A percentile compares a stretch with the other conserved stretches of the same genome.
These are phyloP conservation scores for Plantago coronopus DNA, from an alignment of 305 asterid species.

Conservation along the genomic window DNA sequence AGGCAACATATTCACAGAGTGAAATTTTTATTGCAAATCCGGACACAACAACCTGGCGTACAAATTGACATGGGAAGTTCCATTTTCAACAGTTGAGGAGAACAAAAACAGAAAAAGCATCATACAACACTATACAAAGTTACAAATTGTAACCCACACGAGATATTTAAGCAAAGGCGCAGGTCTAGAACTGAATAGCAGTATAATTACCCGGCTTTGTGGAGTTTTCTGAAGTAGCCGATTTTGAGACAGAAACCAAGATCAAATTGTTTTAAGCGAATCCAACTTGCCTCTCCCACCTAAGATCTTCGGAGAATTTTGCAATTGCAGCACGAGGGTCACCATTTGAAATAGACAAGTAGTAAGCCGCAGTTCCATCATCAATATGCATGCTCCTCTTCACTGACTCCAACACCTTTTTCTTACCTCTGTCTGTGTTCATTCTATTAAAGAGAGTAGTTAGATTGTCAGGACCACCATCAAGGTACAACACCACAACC, in stretches of 20 bases:
- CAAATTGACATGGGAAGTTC: background rate
- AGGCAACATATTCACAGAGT: background rate
- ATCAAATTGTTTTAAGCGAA: constrained; percentile 30
- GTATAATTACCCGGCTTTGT: background rate
- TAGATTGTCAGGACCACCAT: constrained; percentile 59
- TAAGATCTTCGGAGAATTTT: constrained; percentile 67
- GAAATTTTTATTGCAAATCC: background rate
- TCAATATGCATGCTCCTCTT: constrained; percentile 81
- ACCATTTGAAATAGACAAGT: constrained; percentile 66
- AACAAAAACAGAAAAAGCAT: background rate
- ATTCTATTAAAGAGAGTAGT: constrained; percentile 32
- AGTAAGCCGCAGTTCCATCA: constrained; percentile 78
- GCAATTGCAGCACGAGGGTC: constrained; percentile 83
- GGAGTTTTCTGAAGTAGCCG: background rate
- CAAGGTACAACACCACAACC: constrained; percentile 81
- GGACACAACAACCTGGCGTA: background rate
- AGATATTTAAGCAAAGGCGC: constrained; percentile 8
- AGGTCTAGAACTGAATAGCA: background rate
- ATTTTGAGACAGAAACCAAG: background rate
- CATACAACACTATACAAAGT: constrained; percentile 1
- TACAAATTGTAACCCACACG: background rate
- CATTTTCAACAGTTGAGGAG: background rate
- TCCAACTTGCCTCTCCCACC: constrained; percentile 75
- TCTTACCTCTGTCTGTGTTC: constrained; percentile 53
- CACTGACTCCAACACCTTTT: constrained; percentile 64